Base-by-base conservation (phyloP, 1,284 basidiomycete genomes). In the Mycocalia duriaeana region DNA sequence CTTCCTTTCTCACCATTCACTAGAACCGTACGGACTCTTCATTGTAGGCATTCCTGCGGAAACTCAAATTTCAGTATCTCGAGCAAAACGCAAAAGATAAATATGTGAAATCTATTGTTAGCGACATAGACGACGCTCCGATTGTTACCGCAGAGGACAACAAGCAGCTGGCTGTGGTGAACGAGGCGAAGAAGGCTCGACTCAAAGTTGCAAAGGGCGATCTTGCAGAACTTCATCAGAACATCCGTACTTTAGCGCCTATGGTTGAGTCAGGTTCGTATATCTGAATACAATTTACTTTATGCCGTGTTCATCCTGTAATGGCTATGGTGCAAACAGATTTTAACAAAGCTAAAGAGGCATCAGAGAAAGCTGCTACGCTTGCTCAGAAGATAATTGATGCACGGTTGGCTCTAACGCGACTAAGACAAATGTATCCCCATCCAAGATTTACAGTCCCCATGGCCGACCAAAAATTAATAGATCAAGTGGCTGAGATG, bases 71-170 rank as follows among this genome's bases (percentile, higher is more conserved):
- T 58, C 85, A 86, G 52, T 91, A 89, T 57, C 70, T 92, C 19
- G 89, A 93, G 57, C 87, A 91, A 63, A 89, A 91, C 55, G 88
- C 91, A 3, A 93, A 93, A 62, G 80, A 89, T 53, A 82, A 85
- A 62, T 93, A 92, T 59, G 75, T 92, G 57, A 85, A 85, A 60
- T 82, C 80, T 0, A 91, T 93, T 54, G 85, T 91, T 43, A 88
- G 83, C 59, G 85, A 91, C 47, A 85, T 83, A 52, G 82, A 89
- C 51, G 85, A 90, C 50, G 86, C 88, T 0, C 83, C 84, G 3
- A 76, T 81, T 43, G 81, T 91, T 26, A 83, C 80, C 3, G 79
- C 79, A 5, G 84, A 85, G 20, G 83, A 87, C 53, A 91, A 91
- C 56, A 81, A 86, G 50, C 73, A 73, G 26, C 72, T 86, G 44